Evolutionary conservation across 2,329 filamentous ascomycete species (phyloP), one percentile per base, ranked within the genome.

Genomic region (Massarina eburnea): DNA sequence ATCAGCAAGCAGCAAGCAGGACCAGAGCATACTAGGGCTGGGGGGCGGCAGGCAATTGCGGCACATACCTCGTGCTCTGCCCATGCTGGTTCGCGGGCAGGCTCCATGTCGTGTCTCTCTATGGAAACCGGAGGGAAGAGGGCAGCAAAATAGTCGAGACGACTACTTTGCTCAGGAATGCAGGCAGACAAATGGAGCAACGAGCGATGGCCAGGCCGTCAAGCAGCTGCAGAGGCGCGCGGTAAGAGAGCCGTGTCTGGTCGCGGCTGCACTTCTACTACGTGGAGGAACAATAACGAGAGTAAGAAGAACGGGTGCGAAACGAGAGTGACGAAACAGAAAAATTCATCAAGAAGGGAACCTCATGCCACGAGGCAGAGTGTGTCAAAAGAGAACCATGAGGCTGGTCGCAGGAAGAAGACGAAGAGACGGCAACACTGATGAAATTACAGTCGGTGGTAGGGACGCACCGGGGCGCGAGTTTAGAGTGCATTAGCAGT

Each of bases 41-140:
- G 32, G 12, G 26, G 30, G 42, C 34, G 34, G 41, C 39, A 37
- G 18, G 41, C 34, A 27, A 44, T 45, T 37, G 54, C 43, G 48
- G 53, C 49, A 58, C 62, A 52, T 69, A 74, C 73, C 68, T 73
- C 73, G 62, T 74, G 68, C 67, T 75, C 71, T 60, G 69, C 64
- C 71, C 71, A 76, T 58, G 70, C 69, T 58, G 64, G 60, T 45
- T 72, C 70, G 58, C 67, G 67, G 61, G 64, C 62, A 61, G 68
- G 66, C 58, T 74, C 71, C 72, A 74, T 74, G 55, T 53, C 55
- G 57, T 57, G 56, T 45, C 53, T 54, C 44, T 48, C 38, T 38
- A 40, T 35, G 52, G 45, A 47, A 47, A 58, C 49, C 45, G 47
- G 55, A 51, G 60, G 61, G 59, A 47, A 62, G 55, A 55, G 46